phyloP scores from a whole-genome alignment of 257 asterid species.

The Voacanga thouarsii region DNA sequence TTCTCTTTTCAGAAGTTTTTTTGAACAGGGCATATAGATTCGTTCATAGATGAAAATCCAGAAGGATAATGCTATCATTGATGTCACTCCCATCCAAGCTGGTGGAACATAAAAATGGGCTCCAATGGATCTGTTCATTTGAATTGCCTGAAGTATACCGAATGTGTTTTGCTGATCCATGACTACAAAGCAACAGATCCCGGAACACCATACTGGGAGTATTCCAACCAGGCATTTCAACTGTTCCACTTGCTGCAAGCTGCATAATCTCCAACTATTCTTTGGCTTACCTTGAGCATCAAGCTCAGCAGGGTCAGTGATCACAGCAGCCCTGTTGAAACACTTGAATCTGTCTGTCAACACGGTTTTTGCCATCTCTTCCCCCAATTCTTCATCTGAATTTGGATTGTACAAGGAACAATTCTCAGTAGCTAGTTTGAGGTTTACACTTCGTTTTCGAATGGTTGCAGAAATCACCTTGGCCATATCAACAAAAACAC shows the following conservation, averaged over 20 bases:
- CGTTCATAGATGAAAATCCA: slow-evolving; percentile 73
- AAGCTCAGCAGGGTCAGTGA: slow-evolving; percentile 37
- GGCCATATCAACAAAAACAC: slow-evolving; percentile 54
- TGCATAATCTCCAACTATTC: slow-evolving; percentile 59
- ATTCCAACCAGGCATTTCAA: slow-evolving; percentile 52
- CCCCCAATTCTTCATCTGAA: slow-evolving; percentile 16
- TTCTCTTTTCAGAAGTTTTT: slow-evolving; percentile 32
- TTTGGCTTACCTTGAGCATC: slow-evolving; percentile 35
- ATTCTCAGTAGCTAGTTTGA: neutral
- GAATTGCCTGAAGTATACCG: slow-evolving; percentile 67
- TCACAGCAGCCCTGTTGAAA: slow-evolving; percentile 61
- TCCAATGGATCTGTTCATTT: slow-evolving; percentile 46
- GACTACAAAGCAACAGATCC: slow-evolving; percentile 56
- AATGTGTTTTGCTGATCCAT: slow-evolving; percentile 70
- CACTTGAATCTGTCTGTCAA: slow-evolving; percentile 30
- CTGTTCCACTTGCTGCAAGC: slow-evolving; percentile 55
- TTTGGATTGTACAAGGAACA: slow-evolving; percentile 30
- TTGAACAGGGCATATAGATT: slow-evolving; percentile 37
- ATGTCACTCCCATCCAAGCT: slow-evolving; percentile 72
- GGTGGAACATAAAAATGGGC: slow-evolving; percentile 60
- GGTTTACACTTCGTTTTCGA: slow-evolving; percentile 34
- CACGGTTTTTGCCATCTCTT: neutral
- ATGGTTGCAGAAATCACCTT: slow-evolving; percentile 49
- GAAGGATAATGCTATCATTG: slow-evolving; percentile 61
- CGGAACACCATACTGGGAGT: slow-evolving; percentile 69